Base-by-base conservation (phyloP, 352 stramenopile species). In the Pythium aquatile region DNA sequence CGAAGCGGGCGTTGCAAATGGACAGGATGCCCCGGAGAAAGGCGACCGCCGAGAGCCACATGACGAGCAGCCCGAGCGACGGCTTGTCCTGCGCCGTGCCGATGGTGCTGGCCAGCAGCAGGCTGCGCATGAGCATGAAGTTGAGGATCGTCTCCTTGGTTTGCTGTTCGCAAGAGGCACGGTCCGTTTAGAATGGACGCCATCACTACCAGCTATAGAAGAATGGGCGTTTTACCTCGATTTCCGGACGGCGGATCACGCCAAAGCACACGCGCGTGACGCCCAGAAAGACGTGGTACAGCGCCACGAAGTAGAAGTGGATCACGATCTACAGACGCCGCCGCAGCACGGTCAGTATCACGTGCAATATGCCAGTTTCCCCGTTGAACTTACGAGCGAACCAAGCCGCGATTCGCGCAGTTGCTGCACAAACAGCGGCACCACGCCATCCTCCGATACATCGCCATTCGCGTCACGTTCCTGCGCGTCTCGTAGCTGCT, bases 81-180 rank as follows among this genome's bases (percentile, higher is more conserved):
- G 72, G 63, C 26, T 79, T 70, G 13, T 63, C 72, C 48, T 75
- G 62, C 6, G 62, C 47, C 1, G 72, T 70, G 47, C 82, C 75
- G 70, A 92, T 81, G 29, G 83, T 92, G 60, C 77, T 89, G 8
- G 85, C 79, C 2, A 92, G 79, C 65, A 92, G 65, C 26, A 90
- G 73, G 30, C 77, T 89, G 32, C 83, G 83, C 73, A 92, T 84
- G 58, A 92, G 62, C 20, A 89, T 65, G 44, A 90, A 92, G 47
- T 87, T 81, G 54, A 92, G 78, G 59, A 92, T 80, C 20, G 79
- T 90, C 57, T 92, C 83, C 47, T 92, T 92, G 26, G 83, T 90
- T 77, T 88, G 83, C 72, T 92, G 30, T 39, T 0, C 9, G 28
- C 39, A 51, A 53, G 37, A 35, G 20, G 20, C 20, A 24, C 20